A percentile compares a stretch with the other conserved stretches of the same genome.
Evolutionary conservation across 192 early-diverging fungal species (phyloP).

Genomic region (Coemansia umbellata): DNA sequence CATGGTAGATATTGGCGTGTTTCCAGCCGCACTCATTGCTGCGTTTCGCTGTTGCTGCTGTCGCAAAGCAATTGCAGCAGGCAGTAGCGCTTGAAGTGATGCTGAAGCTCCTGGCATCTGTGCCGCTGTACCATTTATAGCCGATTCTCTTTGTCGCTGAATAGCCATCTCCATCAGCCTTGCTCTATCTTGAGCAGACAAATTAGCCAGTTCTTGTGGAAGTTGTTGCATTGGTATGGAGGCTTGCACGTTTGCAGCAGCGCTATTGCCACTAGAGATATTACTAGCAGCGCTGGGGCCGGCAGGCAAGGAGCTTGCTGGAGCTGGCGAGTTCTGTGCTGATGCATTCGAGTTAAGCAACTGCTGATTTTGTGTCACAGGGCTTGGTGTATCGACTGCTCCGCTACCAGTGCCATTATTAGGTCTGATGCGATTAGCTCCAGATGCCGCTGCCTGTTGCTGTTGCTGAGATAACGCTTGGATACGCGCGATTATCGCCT

Average conservation of each 20-base stretch:
- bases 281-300: conserved; percentile 1
- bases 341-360: background rate
- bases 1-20: background rate
- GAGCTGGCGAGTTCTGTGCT: conserved; percentile 21
- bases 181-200: conserved; percentile 18
- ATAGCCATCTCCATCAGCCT: conserved; percentile 19
- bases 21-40: conserved; percentile 2
- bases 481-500: conserved; percentile 5
- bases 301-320: conserved; percentile 6
- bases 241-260: background rate
- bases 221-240: conserved; percentile 2
- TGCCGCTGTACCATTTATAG: background rate
- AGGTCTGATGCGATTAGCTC: background rate
- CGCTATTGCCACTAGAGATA: background rate
- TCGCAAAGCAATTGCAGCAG: background rate
- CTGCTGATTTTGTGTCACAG: conserved; percentile 3
- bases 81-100: background rate
- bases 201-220: conserved; percentile 17
- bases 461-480: conserved; percentile 14
- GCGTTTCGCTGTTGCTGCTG: conserved; percentile 20
- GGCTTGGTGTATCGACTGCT: background rate
- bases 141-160: conserved; percentile 14
- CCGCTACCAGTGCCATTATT: background rate
- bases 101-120: conserved; percentile 1
- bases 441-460: conserved; percentile 3